These are phyloP conservation scores for Thraustochytrium striatum DNA, from an alignment of 352 stramenopile genomes.

Conservation along the genomic window DNA sequence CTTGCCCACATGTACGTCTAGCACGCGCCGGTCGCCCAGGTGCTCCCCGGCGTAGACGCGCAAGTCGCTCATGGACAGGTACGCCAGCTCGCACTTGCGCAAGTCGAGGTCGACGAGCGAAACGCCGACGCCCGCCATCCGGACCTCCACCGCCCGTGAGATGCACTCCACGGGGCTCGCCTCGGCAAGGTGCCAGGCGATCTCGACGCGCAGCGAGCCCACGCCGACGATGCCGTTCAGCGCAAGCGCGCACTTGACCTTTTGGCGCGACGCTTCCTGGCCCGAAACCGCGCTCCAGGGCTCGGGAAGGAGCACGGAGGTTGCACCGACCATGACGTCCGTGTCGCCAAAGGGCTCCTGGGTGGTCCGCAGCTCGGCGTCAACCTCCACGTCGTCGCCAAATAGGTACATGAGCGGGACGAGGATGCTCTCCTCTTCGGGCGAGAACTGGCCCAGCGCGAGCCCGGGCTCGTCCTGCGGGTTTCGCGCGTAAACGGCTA, in stretches of 20 bases:
- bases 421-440: slow-evolving; percentile 10
- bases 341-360: slow-evolving; percentile 19
- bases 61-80: slow-evolving; percentile 7
- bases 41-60: slow-evolving; percentile 10
- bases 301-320: slow-evolving; percentile 10
- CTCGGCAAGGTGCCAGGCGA: neutral
- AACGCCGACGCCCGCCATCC: slow-evolving; percentile 1
- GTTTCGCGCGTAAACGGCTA: slow-evolving; percentile 33
- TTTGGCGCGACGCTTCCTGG: neutral
- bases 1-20: neutral
- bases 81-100: slow-evolving; percentile 43
- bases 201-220: neutral
- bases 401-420: slow-evolving; percentile 33
- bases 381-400: slow-evolving; percentile 43
- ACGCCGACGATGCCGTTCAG: neutral
- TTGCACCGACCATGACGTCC: slow-evolving; percentile 14
- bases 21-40: slow-evolving; percentile 6
- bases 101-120: slow-evolving; percentile 23
- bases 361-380: neutral
- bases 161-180: neutral
- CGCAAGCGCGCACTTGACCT: slow-evolving; percentile 1
- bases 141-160: neutral
- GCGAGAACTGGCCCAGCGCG: neutral
- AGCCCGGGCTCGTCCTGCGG: neutral
- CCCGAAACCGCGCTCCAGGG: neutral